Evolutionary conservation across 2,329 filamentous ascomycete genomes (phyloP).

Genomic region (Sarocladium kiliense): DNA sequence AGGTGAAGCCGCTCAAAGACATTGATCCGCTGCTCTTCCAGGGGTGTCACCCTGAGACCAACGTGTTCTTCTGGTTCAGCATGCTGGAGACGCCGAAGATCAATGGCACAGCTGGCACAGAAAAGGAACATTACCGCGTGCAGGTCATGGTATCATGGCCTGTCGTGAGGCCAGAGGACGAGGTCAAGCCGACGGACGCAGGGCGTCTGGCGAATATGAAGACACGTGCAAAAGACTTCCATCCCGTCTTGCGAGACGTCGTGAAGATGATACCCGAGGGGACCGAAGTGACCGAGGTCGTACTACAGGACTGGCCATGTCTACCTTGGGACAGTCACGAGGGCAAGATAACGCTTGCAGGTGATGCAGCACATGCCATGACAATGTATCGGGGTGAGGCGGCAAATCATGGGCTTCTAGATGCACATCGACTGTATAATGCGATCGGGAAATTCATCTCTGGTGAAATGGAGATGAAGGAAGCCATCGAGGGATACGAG

Average conservation of each 20-base stretch:
- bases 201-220: slow-evolving; percentile 35
- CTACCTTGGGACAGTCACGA: slow-evolving; percentile 33
- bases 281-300: slow-evolving; percentile 29
- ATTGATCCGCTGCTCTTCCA: slow-evolving; percentile 51
- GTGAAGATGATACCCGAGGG: slow-evolving; percentile 35
- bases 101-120: slow-evolving; percentile 27
- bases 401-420: slow-evolving; percentile 32
- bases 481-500: slow-evolving; percentile 22
- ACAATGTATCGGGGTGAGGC: slow-evolving; percentile 43
- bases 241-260: slow-evolving; percentile 32
- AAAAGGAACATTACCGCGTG: slow-evolving; percentile 29
- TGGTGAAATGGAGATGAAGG: slow-evolving; percentile 11
- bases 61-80: slow-evolving; percentile 45
- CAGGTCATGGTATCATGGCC: slow-evolving; percentile 44
- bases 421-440: slow-evolving; percentile 25
- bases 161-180: slow-evolving; percentile 23
- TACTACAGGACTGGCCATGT: slow-evolving; percentile 29
- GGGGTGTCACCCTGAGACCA: slow-evolving; percentile 43
- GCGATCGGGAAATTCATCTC: slow-evolving; percentile 15
- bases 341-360: slow-evolving; percentile 41
- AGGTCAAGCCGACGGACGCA: slow-evolving; percentile 28
- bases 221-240: slow-evolving; percentile 22
- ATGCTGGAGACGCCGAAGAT: slow-evolving; percentile 34
- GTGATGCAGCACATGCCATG: slow-evolving; percentile 53
- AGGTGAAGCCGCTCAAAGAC: slow-evolving; percentile 32